phyloP scores from a whole-genome alignment of 306 rosid genomes.

The Vicia sativa region DNA sequence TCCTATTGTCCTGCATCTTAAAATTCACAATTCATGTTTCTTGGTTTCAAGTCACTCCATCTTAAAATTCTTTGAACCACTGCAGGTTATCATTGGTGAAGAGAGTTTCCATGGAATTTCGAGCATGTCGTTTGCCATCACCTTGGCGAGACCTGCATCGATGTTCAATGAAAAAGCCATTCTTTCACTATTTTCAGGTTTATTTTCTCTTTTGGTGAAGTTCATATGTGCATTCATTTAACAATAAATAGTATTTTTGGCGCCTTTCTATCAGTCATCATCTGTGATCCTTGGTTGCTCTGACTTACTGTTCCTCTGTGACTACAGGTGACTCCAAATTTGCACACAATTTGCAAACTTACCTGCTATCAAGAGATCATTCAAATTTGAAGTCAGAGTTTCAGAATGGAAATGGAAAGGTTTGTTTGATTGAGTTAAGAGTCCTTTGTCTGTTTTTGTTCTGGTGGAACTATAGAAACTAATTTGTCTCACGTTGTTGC shows the following conservation, averaged over 20 bases:
- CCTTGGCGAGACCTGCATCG: slow-evolving; percentile 66
- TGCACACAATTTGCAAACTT: slow-evolving; percentile 52
- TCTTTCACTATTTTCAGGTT: slow-evolving; percentile 59
- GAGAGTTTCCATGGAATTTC: slow-evolving; percentile 84
- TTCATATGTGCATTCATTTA: neutral
- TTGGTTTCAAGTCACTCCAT: slow-evolving; percentile 11
- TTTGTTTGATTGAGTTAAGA: slow-evolving; percentile 45
- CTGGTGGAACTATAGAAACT: neutral
- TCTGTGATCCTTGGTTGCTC: slow-evolving; percentile 24
- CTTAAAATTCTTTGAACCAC: slow-evolving; percentile 32
- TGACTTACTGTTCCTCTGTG: slow-evolving; percentile 13
- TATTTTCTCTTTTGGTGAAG: slow-evolving; percentile 18
- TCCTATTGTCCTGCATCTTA: neutral
- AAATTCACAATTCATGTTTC: neutral
- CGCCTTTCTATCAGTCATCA: neutral
- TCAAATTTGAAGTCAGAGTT: slow-evolving; percentile 70
- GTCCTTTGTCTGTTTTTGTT: neutral
- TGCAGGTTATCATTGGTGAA: slow-evolving; percentile 76
- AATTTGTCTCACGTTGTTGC: slow-evolving; percentile 34
- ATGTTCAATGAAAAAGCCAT: slow-evolving; percentile 54
- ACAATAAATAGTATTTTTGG: neutral
- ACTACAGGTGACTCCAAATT: slow-evolving; percentile 64
- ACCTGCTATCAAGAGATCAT: slow-evolving; percentile 75
- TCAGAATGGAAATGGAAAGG: slow-evolving; percentile 80
- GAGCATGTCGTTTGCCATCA: slow-evolving; percentile 72